Conservation (phyloP, 371 early-diverging fungal species). For the Mucor saturninus region DNA sequence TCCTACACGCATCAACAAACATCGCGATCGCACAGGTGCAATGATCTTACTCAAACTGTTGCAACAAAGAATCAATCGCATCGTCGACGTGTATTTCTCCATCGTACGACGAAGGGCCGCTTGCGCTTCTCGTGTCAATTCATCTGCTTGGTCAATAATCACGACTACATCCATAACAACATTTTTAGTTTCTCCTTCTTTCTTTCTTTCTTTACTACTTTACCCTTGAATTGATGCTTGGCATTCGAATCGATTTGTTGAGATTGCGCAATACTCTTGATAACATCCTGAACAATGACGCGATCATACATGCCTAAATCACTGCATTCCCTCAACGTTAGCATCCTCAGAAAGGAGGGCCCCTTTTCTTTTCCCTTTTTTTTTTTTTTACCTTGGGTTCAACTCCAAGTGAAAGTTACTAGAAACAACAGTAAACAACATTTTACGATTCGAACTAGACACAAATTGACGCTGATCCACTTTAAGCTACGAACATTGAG, state of each 20-base stretch:
- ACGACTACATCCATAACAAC: slow-evolving; percentile 68
- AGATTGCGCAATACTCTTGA: slow-evolving; percentile 99
- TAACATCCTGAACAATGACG: slow-evolving; percentile 94
- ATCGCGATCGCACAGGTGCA: slow-evolving; percentile 95
- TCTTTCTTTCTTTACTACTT: not conserved
- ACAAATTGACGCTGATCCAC: slow-evolving; percentile 84
- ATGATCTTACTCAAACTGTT: slow-evolving; percentile 93
- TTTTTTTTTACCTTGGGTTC: slow-evolving; percentile 77
- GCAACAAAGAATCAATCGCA: slow-evolving; percentile 95
- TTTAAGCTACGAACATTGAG: slow-evolving; percentile 67
- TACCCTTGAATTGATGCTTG: slow-evolving; percentile 86
- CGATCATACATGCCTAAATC: slow-evolving; percentile 97
- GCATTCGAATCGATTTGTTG: slow-evolving; percentile 89
- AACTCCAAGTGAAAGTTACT: slow-evolving; percentile 94
- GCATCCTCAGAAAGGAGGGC: no score
- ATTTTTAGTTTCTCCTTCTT: no score
- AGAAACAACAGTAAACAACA: slow-evolving; percentile 83
- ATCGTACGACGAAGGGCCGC: slow-evolving; percentile 98
- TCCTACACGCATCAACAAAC: slow-evolving; percentile 90
- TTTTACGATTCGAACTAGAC: slow-evolving; percentile 83
- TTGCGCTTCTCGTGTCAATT: slow-evolving; percentile 94
- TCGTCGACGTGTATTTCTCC: slow-evolving; percentile 96
- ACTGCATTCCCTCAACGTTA: slow-evolving; percentile 32
- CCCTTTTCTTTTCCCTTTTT: not conserved
- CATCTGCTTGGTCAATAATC: slow-evolving; percentile 97